A percentile compares a stretch with the other conserved stretches of the same genome.
These are phyloP conservation scores for Tetraselmis chui DNA, from an alignment of 139 green algal species.

Conservation along the genomic window DNA sequence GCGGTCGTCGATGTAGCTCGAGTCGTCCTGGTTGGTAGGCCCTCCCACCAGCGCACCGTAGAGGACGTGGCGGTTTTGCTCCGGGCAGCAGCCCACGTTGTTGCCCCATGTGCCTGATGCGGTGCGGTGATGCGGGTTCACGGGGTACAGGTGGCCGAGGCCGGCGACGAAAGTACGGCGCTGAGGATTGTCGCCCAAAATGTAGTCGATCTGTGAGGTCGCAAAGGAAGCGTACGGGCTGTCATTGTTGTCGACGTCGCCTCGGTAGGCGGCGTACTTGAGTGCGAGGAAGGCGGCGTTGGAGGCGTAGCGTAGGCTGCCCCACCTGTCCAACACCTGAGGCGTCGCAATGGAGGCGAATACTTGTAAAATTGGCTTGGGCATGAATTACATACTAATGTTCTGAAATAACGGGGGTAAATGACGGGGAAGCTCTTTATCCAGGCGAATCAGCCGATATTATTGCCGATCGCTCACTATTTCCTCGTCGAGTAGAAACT, in stretches of 20 bases:
- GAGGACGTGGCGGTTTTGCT: slow-evolving; percentile 47
- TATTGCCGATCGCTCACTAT: too few relatives aligned
- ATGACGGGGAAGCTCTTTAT: not conserved
- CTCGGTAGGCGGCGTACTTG: slow-evolving; percentile 20
- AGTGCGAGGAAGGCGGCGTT: slow-evolving; percentile 50
- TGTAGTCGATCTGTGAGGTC: slow-evolving; percentile 44
- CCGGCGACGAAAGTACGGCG: slow-evolving; percentile 39
- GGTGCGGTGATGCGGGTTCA: slow-evolving; percentile 32
- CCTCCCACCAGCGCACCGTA: slow-evolving; percentile 59
- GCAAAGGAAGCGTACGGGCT: not conserved
- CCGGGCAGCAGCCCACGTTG: not conserved
- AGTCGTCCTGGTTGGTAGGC: slow-evolving; percentile 6
- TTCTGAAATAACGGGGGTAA: not conserved
- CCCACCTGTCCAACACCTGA: slow-evolving; percentile 20
- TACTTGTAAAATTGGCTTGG: not conserved
- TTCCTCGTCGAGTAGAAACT: too few relatives aligned
- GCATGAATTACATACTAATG: not conserved
- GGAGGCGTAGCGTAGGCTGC: slow-evolving; percentile 41
- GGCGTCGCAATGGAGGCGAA: too few relatives aligned
- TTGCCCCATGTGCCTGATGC: slow-evolving; percentile 33
- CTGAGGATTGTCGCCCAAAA: slow-evolving; percentile 41
- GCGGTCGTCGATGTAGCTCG: slow-evolving; percentile 22
- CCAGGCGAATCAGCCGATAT: too few relatives aligned
- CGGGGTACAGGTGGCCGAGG: slow-evolving; percentile 29
- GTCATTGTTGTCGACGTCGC: not conserved